A percentile compares a stretch with the other conserved stretches of the same genome.
These are phyloP conservation scores for Angomonas deanei DNA, from an alignment of 208 protist species.

Conservation along the genomic window DNA sequence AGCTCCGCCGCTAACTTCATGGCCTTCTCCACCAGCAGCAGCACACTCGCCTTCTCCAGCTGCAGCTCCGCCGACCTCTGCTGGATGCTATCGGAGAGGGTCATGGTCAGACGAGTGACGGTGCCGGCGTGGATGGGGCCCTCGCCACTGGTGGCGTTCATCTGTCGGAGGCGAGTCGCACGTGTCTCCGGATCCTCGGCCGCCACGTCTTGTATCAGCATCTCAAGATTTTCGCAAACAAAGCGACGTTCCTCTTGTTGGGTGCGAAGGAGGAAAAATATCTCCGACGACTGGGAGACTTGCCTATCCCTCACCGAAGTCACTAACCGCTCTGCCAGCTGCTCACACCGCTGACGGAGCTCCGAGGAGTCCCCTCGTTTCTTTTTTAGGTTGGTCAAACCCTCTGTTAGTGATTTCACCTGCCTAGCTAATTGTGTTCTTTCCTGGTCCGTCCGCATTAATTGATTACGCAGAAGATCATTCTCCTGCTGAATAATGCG, in stretches of 20 bases:
- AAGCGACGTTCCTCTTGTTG: conserved; percentile 73
- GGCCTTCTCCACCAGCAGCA: conserved; percentile 32
- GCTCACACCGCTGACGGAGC: conserved; percentile 41
- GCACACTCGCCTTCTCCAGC: conserved; percentile 43
- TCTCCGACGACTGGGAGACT: conserved; percentile 46
- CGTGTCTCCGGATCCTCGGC: not conserved
- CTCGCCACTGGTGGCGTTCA: not conserved
- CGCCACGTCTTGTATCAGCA: conserved; percentile 31
- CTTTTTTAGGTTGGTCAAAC: conserved; percentile 5
- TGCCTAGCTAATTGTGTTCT: conserved; percentile 16
- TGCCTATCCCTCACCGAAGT: conserved; percentile 38
- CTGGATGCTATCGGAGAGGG: conserved; percentile 29
- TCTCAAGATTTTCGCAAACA: conserved; percentile 31
- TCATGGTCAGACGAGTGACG: conserved; percentile 31
- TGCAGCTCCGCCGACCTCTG: conserved; percentile 24
- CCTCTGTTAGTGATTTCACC: conserved; percentile 15
- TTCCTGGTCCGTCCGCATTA: conserved; percentile 27
- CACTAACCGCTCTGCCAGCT: conserved; percentile 45
- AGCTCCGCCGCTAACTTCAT: conserved; percentile 28
- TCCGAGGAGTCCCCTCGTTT: conserved; percentile 10
- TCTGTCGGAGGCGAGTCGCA: not conserved
- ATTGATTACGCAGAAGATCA: conserved; percentile 43
- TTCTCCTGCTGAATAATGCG: conserved; percentile 50
- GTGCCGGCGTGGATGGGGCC: conserved; percentile 25
- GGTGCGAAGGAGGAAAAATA: conserved; percentile 56